Conservation (phyloP, 2,329 filamentous ascomycete species). For the Aspergillus clavatus region DNA sequence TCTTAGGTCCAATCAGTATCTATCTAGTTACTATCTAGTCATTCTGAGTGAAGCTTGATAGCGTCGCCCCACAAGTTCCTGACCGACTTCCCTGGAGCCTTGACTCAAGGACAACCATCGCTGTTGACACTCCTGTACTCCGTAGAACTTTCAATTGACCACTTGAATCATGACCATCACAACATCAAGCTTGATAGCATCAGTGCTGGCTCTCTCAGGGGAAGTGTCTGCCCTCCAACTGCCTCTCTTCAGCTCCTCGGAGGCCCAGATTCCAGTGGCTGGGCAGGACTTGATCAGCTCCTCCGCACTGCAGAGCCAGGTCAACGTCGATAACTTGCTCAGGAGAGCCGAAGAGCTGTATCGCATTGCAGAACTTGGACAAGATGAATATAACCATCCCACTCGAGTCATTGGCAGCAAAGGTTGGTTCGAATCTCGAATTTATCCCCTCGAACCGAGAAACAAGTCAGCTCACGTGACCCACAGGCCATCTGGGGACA, state of each 20-base stretch:
- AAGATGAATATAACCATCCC: constrained; percentile 61
- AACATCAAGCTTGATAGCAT: background rate
- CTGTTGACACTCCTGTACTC: background rate
- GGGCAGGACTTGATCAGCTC: constrained; percentile 45
- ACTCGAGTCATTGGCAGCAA: constrained; percentile 66
- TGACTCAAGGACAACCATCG: no score
- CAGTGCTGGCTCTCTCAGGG: constrained; percentile 2
- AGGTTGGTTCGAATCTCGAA: no score
- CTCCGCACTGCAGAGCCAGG: constrained; percentile 37
- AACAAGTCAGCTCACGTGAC: background rate
- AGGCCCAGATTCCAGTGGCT: constrained; percentile 16
- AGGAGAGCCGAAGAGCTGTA: constrained; percentile 58
- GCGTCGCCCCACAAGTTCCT: no score
- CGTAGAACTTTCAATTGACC: no score
- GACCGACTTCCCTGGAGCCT: no score
- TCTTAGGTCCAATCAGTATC: no score
- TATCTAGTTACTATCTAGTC: no score
- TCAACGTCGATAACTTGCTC: constrained; percentile 54
- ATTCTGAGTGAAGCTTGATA: no score
- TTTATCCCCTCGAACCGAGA: no score
- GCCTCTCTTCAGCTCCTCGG: constrained; percentile 10
- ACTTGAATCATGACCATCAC: background rate
- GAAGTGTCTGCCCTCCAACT: constrained; percentile 16
- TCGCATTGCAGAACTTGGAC: constrained; percentile 55
- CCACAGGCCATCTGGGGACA: constrained; percentile 55